A percentile compares a stretch with the other conserved stretches of the same genome.
phyloP scores from a whole-genome alignment of 805 yeast genomes.

The Kuraishia ogatae region DNA sequence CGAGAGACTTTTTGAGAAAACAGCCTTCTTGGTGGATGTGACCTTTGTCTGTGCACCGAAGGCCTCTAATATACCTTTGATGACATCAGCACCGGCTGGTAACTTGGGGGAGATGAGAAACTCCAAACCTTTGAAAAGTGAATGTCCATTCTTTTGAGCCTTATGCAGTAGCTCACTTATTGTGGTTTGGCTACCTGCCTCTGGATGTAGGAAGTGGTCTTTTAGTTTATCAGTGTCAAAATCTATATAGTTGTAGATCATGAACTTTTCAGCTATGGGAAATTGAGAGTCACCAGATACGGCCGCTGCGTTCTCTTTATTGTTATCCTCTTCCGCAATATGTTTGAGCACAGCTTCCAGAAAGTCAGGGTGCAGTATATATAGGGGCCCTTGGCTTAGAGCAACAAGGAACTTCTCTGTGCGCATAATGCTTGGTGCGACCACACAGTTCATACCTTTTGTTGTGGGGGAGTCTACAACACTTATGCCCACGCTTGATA shows the following conservation, averaged over 20 bases:
- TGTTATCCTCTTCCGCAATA: conserved; percentile 1
- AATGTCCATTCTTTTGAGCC: conserved; percentile 10
- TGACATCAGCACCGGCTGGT: conserved; percentile 51
- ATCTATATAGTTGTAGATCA: background rate
- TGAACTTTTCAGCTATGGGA: background rate
- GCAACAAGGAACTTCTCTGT: conserved; percentile 82
- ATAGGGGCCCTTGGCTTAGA: conserved; percentile 45
- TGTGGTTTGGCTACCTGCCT: conserved; percentile 9
- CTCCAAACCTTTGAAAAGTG: conserved; percentile 36
- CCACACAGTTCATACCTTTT: conserved; percentile 33
- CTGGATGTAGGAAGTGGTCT: conserved; percentile 21
- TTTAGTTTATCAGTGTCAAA: conserved; percentile 22
- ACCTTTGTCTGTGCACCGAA: conserved; percentile 43
- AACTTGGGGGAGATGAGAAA: conserved; percentile 50
- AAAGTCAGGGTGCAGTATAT: conserved; percentile 48
- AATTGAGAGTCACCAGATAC: background rate
- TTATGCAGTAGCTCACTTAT: conserved; percentile 12
- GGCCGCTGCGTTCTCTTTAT: conserved; percentile 5
- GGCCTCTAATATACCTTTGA: conserved; percentile 45
- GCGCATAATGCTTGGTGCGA: conserved; percentile 77
- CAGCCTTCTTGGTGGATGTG: conserved; percentile 11
- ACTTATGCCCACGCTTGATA: conserved; percentile 50
- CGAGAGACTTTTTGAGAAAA: background rate
- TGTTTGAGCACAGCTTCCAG: conserved; percentile 34
- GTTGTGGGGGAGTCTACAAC: conserved; percentile 33